Evolutionary conservation across 441 rosid species (phyloP).

Genomic region (Erodium texanum): DNA sequence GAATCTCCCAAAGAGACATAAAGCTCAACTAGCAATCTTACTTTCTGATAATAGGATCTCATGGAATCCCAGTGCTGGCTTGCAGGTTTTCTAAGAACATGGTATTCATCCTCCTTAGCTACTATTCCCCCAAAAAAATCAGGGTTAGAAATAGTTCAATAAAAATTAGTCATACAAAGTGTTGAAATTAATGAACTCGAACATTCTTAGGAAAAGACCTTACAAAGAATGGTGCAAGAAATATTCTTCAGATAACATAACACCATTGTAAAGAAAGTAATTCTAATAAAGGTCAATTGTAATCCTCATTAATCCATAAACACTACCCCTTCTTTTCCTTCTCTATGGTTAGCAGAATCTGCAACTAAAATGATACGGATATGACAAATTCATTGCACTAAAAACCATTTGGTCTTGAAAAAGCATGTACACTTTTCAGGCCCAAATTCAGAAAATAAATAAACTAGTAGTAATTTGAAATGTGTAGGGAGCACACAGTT

Average conservation of each 20-base stretch:
- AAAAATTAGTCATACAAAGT: not conserved
- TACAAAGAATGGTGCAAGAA: not conserved
- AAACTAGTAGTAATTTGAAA: not conserved
- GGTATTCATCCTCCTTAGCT: constrained; percentile 66
- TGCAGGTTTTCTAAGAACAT: constrained; percentile 45
- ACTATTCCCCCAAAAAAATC: constrained; percentile 25
- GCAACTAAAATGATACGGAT: not conserved
- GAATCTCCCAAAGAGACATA: not conserved
- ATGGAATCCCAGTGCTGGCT: constrained; percentile 61
- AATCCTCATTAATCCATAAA: not conserved
- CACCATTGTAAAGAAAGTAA: not conserved
- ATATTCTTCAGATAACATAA: not conserved
- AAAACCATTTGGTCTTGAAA: not conserved
- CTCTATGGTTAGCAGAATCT: not conserved
- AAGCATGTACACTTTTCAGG: not conserved
- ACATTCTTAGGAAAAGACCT: not conserved
- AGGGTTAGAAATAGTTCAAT: constrained; percentile 8
- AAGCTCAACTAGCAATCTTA: constrained; percentile 21
- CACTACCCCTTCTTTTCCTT: not conserved
- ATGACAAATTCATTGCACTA: not conserved
- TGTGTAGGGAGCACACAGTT: not conserved
- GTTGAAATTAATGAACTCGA: not conserved
- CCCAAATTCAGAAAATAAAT: not conserved
- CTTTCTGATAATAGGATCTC: constrained; percentile 57
- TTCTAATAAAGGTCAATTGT: not conserved